These are phyloP conservation scores for Pythium scleroteichum DNA, from an alignment of 352 stramenopile genomes.

Conservation along the genomic window DNA sequence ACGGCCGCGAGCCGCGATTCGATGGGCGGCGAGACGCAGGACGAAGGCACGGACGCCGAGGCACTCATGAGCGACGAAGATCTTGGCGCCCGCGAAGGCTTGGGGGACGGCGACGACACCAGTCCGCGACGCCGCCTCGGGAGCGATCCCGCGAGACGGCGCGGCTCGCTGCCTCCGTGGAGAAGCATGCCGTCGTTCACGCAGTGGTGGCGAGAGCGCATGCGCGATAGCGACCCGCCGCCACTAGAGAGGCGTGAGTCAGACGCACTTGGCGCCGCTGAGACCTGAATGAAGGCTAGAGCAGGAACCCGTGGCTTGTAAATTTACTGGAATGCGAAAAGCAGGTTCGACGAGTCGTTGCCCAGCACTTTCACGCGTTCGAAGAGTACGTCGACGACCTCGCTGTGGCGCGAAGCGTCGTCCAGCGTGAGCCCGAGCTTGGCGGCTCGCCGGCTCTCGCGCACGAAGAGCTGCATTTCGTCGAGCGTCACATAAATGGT, in stretches of 20 bases:
- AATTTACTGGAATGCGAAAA: slow-evolving; percentile 67
- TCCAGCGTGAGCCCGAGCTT: slow-evolving; percentile 21
- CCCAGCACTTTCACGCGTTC: slow-evolving; percentile 62
- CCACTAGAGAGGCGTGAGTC: background rate
- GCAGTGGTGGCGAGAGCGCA: slow-evolving; percentile 74
- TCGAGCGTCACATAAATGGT: slow-evolving; percentile 69
- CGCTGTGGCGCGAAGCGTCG: slow-evolving; percentile 33
- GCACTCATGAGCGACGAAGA: slow-evolving; percentile 74
- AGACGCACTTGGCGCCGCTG: background rate
- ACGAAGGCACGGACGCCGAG: slow-evolving; percentile 69
- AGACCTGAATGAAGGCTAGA: too few species aligned
- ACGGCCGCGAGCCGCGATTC: slow-evolving; percentile 27
- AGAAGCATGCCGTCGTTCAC: slow-evolving; percentile 68
- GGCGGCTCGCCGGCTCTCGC: slow-evolving; percentile 43
- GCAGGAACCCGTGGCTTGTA: background rate
- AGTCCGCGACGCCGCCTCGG: slow-evolving; percentile 18
- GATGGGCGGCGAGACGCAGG: slow-evolving; percentile 45
- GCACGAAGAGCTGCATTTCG: slow-evolving; percentile 61
- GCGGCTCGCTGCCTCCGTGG: slow-evolving; percentile 38
- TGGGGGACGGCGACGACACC: slow-evolving; percentile 7
- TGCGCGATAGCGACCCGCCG: slow-evolving; percentile 1
- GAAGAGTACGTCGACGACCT: slow-evolving; percentile 63
- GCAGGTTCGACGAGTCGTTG: slow-evolving; percentile 38
- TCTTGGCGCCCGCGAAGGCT: slow-evolving; percentile 18
- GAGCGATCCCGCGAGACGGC: slow-evolving; percentile 14